A percentile compares a stretch with the other conserved stretches of the same genome.
Evolutionary conservation across 257 asterid genomes (phyloP).

Genomic region (Anisodus acutangulus): DNA sequence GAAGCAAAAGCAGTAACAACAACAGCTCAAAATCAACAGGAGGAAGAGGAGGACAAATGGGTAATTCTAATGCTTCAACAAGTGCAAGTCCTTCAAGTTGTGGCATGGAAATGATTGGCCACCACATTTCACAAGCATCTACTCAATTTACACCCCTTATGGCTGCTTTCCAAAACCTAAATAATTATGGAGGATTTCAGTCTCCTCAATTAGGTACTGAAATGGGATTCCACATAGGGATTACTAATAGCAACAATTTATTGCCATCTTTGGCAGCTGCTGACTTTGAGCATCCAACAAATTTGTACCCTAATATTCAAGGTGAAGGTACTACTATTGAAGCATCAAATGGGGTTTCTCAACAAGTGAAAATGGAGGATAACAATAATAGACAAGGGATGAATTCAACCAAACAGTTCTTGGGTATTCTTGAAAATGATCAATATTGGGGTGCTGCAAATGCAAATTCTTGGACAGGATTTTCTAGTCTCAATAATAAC

Average conservation of each 20-base stretch:
- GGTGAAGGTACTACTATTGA: conserved; percentile 34
- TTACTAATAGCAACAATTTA: conserved; percentile 27
- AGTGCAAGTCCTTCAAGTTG: conserved; percentile 39
- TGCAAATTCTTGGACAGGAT: conserved; percentile 41
- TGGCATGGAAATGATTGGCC: conserved; percentile 32
- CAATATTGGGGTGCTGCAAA: conserved; percentile 41
- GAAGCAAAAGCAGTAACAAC: conserved; percentile 38
- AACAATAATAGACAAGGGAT: conserved; percentile 21
- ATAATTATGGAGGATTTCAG: conserved; percentile 39
- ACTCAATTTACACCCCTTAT: conserved; percentile 39
- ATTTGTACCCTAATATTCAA: conserved; percentile 40
- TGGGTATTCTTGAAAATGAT: conserved; percentile 35
- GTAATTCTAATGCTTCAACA: conserved; percentile 21
- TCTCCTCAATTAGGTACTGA: conserved; percentile 30
- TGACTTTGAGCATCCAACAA: conserved; percentile 36
- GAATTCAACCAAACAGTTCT: conserved; percentile 41
- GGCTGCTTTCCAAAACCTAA: conserved; percentile 46
- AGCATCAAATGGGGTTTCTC: conserved; percentile 32
- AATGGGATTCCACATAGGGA: conserved; percentile 42
- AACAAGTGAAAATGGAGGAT: conserved; percentile 43
- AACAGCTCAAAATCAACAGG: conserved; percentile 26
- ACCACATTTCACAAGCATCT: conserved; percentile 33
- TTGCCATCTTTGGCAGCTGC: conserved; percentile 32
- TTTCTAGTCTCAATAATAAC: conserved; percentile 41
- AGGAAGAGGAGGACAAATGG: not conserved